Conservation (phyloP, 2,329 filamentous ascomycete genomes). For the Tolypocladium amazonense region DNA sequence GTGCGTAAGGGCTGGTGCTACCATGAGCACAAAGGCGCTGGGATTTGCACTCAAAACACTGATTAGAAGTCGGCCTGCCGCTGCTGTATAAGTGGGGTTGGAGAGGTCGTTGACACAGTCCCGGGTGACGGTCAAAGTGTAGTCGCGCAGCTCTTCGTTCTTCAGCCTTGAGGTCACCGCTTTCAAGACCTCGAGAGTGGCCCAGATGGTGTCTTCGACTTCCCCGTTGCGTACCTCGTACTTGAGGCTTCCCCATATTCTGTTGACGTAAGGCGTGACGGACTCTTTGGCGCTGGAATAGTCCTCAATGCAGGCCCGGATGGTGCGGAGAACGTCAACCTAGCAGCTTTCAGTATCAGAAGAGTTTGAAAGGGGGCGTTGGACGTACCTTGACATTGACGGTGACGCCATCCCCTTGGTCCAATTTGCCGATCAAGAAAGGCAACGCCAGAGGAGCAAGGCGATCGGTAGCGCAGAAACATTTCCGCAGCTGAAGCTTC, state of each 20-base stretch:
- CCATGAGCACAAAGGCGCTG: conserved; percentile 35
- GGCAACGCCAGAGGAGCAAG: conserved; percentile 37
- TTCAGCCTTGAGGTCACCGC: conserved; percentile 35
- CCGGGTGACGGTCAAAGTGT: conserved; percentile 36
- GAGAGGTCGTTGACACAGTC: conserved; percentile 44
- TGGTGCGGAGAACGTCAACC: conserved; percentile 45
- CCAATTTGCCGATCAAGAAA: conserved; percentile 45
- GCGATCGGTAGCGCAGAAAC: conserved; percentile 39
- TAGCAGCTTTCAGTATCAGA: conserved; percentile 11
- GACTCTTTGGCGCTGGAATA: conserved; percentile 36
- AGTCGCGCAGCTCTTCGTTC: conserved; percentile 31
- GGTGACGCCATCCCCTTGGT: conserved; percentile 47
- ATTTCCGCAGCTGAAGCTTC: conserved; percentile 40
- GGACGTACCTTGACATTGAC: conserved; percentile 43
- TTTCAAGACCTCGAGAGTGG: conserved; percentile 43
- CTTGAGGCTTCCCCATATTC: conserved; percentile 50
- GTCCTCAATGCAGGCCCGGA: conserved; percentile 39
- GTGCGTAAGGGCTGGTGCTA: conserved; percentile 34
- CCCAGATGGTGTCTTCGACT: conserved; percentile 44
- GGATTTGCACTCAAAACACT: conserved; percentile 38
- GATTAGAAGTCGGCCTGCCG: conserved; percentile 41
- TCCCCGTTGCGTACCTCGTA: conserved; percentile 54
- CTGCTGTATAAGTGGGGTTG: conserved; percentile 39
- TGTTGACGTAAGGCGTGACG: conserved; percentile 35
- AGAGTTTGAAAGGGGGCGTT: neutral